Evolutionary conservation across 305 asterid genomes (phyloP).

Genomic region (Fraxinus angustifolia): DNA sequence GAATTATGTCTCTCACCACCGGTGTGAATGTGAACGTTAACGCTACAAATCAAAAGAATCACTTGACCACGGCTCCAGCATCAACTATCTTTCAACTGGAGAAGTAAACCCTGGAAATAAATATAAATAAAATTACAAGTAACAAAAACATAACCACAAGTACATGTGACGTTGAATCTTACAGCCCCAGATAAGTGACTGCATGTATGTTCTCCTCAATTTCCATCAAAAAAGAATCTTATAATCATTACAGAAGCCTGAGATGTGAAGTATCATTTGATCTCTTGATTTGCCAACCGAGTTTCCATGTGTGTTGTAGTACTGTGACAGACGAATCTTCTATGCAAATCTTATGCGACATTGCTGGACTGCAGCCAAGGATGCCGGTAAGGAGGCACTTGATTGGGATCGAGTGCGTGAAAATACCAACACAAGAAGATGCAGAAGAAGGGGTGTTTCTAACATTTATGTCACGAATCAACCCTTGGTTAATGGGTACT

Average conservation of each 20-base stretch:
- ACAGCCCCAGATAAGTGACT: background rate
- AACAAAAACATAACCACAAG: background rate
- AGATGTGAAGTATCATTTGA: constrained; percentile 88
- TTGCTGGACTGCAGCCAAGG: constrained; percentile 75
- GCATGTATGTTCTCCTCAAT: background rate
- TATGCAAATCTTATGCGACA: constrained; percentile 70
- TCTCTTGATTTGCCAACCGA: constrained; percentile 92
- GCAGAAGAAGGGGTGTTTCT: constrained; percentile 32
- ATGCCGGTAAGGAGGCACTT: constrained; percentile 79
- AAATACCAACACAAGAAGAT: constrained; percentile 63
- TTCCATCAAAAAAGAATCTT: background rate
- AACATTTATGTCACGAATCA: constrained; percentile 45
- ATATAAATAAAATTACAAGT: constrained; percentile 9
- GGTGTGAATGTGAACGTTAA: constrained; percentile 17
- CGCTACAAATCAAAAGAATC: constrained; percentile 48
- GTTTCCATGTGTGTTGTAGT: constrained; percentile 81
- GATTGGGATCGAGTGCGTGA: constrained; percentile 75
- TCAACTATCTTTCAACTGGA: constrained; percentile 26
- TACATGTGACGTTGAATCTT: background rate
- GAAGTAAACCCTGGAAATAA: constrained; percentile 12
- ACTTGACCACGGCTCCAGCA: constrained; percentile 37
- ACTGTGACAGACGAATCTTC: constrained; percentile 90
- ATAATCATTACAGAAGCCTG: constrained; percentile 53
- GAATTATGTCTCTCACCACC: constrained; percentile 15
- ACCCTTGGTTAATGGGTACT: constrained; percentile 45